Evolutionary conservation across 768 basidiomycete species (phyloP).

Genomic region (Pulveroboletus ravenelii): DNA sequence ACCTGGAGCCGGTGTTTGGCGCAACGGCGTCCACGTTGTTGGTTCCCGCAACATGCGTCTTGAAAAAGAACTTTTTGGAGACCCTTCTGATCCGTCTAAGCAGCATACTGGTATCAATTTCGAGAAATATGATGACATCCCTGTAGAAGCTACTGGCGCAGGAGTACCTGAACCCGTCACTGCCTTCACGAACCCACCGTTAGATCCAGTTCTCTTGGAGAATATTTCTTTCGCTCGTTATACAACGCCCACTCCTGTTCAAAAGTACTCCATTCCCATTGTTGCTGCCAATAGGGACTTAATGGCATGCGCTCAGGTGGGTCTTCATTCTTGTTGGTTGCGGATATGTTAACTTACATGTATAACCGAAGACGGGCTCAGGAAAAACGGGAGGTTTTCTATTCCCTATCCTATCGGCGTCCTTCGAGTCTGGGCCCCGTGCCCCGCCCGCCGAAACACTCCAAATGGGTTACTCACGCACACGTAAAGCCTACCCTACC

Average conservation of each 20-base stretch:
- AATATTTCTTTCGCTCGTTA: conserved; percentile 94
- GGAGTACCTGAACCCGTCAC: conserved; percentile 94
- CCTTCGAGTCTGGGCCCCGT: conserved; percentile 79
- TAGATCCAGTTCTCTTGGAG: conserved; percentile 91
- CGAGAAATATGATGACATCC: conserved; percentile 99
- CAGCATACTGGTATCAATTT: conserved; percentile 99
- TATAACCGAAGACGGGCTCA: conserved; percentile 79
- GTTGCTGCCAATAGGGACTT: conserved; percentile 84
- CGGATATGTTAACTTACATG: conserved; percentile 15
- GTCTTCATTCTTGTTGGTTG: conserved; percentile 18
- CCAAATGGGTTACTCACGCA: conserved; percentile 51
- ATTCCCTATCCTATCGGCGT: conserved; percentile 96
- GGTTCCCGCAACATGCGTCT: conserved; percentile 81
- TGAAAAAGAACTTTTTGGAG: conserved; percentile 96
- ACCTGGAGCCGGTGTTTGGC: conserved; percentile 67
- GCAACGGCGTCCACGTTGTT: conserved; percentile 81
- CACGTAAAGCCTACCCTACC: conserved; percentile 92
- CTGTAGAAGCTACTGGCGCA: conserved; percentile 95
- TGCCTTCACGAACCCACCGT: conserved; percentile 81
- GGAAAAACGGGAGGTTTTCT: conserved; percentile 99
- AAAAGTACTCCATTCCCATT: conserved; percentile 99
- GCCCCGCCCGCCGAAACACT: conserved; percentile 54
- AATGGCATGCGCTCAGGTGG: conserved; percentile 92
- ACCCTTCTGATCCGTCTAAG: conserved; percentile 75
- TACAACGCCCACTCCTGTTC: conserved; percentile 94